Evolutionary conservation across 2,329 filamentous ascomycete species (phyloP).

Genomic region (Alternaria longipes): DNA sequence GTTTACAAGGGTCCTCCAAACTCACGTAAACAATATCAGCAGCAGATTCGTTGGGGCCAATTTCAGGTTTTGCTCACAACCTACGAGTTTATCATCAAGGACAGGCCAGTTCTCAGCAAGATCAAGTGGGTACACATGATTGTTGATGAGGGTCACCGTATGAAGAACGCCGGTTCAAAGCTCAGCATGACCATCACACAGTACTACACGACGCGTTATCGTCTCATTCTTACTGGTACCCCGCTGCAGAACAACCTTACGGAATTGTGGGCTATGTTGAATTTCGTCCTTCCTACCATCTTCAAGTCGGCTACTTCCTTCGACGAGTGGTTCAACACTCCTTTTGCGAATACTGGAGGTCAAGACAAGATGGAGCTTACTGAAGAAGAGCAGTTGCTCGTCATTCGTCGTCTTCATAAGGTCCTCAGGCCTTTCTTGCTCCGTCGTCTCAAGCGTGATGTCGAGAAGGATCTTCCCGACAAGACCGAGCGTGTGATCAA

Average conservation of each 20-base stretch:
- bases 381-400: conserved; percentile 98
- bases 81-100: conserved; percentile 99
- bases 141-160: conserved; percentile 98
- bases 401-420: conserved; percentile 98
- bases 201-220: conserved; percentile 94
- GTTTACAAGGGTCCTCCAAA: conserved; percentile 97
- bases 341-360: conserved; percentile 96
- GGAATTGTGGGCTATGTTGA: conserved; percentile 96
- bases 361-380: conserved; percentile 99
- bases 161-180: conserved; percentile 99
- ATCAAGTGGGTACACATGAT: conserved; percentile 99
- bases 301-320: conserved; percentile 99
- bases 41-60: conserved; percentile 90
- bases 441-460: conserved; percentile 98
- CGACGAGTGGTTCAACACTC: conserved; percentile 99
- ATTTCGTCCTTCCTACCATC: conserved; percentile 97
- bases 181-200: conserved; percentile 92
- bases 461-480: conserved; percentile 97
- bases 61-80: conserved; percentile 98
- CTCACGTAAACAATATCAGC: conserved; percentile 86
- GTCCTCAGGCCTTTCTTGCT: conserved; percentile 96
- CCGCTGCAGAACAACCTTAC: conserved; percentile 96
- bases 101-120: conserved; percentile 92
- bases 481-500: conserved; percentile 99
- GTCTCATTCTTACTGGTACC: conserved; percentile 96